Conservation (phyloP, 2,329 filamentous ascomycete species). For the Talaromyces islandicus region DNA sequence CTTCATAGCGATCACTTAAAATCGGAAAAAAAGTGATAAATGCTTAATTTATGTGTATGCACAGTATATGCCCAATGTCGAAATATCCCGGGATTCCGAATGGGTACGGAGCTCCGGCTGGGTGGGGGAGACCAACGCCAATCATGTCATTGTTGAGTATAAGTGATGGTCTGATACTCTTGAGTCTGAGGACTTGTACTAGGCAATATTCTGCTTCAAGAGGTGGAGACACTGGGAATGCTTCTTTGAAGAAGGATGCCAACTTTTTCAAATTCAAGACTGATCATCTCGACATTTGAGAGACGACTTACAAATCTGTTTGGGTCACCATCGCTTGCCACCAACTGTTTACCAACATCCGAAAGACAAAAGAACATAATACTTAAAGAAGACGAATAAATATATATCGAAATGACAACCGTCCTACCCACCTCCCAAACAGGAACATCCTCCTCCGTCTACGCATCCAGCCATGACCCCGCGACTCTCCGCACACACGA, state of each 20-base stretch:
- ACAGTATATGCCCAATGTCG: neutral
- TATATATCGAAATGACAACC: neutral
- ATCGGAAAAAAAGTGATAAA: neutral
- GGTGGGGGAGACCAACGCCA: neutral
- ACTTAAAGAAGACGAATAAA: neutral
- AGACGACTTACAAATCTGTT: too few relatives aligned
- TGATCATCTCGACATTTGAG: neutral
- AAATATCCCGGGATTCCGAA: neutral
- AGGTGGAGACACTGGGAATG: neutral
- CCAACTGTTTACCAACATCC: too few relatives aligned
- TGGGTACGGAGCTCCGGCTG: neutral
- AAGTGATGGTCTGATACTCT: neutral
- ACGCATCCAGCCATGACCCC: constrained; percentile 33
- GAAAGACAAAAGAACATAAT: too few relatives aligned
- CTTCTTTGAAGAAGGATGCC: neutral
- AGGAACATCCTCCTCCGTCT: constrained; percentile 13
- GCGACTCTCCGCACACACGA: constrained; percentile 29
- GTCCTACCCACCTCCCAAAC: neutral
- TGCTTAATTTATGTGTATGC: too few relatives aligned
- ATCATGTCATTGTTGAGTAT: neutral
- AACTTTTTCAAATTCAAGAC: neutral
- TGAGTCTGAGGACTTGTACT: neutral
- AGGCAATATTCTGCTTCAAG: neutral
- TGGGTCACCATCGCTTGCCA: too few relatives aligned
- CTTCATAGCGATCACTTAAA: too few relatives aligned